A percentile compares a stretch with the other conserved stretches of the same genome.
phyloP scores from a whole-genome alignment of 2,329 filamentous ascomycete genomes.

The Sporothrix humicola region DNA sequence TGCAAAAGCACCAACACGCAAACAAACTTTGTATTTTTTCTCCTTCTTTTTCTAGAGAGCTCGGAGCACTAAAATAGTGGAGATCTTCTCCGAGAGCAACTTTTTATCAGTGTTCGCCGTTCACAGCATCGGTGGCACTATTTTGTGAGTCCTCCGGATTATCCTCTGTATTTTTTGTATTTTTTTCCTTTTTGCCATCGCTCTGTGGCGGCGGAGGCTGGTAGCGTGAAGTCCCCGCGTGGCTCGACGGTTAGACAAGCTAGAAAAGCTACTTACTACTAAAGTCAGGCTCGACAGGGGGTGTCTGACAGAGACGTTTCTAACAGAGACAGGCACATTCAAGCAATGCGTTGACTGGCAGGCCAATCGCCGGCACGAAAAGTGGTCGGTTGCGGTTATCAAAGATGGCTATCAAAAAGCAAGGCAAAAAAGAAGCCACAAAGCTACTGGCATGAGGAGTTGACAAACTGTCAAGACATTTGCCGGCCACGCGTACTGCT shows the following conservation, averaged over 20 bases:
- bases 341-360: background rate
- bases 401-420: background rate
- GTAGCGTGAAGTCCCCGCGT: background rate
- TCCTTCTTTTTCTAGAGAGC: background rate
- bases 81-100: background rate
- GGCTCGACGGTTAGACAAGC: slow-evolving; percentile 1
- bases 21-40: background rate
- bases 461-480: background rate
- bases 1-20: background rate
- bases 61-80: background rate
- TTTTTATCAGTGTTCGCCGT: slow-evolving; percentile 3
- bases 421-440: background rate
- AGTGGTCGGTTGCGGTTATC: background rate
- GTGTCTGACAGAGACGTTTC: slow-evolving; percentile 14
- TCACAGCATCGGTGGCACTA: background rate
- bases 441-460: background rate
- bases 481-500: slow-evolving; percentile 15
- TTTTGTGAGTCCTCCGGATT: too few species aligned
- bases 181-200: background rate
- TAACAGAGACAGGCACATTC: slow-evolving; percentile 22
- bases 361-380: background rate
- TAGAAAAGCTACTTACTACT: background rate
- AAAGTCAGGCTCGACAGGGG: slow-evolving; percentile 3
- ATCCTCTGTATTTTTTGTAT: background rate
- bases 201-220: background rate